Conservation (phyloP, 2,329 filamentous ascomycete genomes). For the Colletotrichum filicis region DNA sequence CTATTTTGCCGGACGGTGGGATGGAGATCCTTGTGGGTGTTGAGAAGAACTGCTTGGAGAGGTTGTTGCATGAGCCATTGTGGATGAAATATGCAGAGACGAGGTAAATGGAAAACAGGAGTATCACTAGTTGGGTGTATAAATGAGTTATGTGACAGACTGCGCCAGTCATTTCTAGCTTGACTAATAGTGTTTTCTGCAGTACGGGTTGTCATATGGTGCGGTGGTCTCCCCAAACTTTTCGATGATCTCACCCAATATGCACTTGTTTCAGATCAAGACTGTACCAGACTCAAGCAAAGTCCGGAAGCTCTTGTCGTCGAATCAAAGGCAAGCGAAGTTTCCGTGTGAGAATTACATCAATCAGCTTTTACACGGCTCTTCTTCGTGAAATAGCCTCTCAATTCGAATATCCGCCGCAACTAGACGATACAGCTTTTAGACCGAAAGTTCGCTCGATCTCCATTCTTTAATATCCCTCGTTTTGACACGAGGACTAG, state of each 20-base stretch:
- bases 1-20: conserved; percentile 44
- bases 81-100: conserved; percentile 26
- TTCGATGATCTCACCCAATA: background rate
- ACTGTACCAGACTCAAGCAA: background rate
- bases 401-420: too few relatives aligned
- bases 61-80: conserved; percentile 44
- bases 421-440: too few relatives aligned
- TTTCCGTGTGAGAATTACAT: too few relatives aligned
- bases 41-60: conserved; percentile 42
- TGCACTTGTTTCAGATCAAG: background rate
- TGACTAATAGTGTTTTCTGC: background rate
- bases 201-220: background rate
- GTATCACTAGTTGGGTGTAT: background rate
- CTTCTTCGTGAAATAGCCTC: too few relatives aligned
- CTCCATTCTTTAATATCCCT: background rate
- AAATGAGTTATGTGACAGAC: background rate
- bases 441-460: too few relatives aligned
- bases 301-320: background rate
- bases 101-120: background rate
- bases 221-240: background rate
- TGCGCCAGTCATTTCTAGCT: background rate
- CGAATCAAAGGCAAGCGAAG: too few relatives aligned
- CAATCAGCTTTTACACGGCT: too few relatives aligned
- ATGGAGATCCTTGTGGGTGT: conserved; percentile 48
- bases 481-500: background rate